Evolutionary conservation across 164 flowering plant genomes (phyloP).

Genomic region (Chimonanthus salicifolius): DNA sequence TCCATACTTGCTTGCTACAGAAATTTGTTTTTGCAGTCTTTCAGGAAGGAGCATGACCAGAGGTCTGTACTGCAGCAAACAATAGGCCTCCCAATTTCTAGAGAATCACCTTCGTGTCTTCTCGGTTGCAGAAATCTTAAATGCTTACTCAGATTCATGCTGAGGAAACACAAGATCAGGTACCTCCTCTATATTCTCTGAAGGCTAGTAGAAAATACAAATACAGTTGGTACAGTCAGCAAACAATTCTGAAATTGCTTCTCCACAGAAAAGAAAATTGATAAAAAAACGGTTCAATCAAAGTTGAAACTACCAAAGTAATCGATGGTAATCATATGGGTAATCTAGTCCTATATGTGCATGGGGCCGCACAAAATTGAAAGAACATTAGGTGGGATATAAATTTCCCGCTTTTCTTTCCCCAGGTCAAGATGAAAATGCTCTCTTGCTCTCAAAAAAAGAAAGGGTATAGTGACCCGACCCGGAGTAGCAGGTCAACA

Average conservation of each 20-base stretch:
- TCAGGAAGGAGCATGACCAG: background rate
- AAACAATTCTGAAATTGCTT: background rate
- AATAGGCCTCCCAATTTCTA: background rate
- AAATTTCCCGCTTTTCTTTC: no score
- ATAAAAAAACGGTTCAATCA: background rate
- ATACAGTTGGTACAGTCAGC: background rate
- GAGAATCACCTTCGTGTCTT: slow-evolving; percentile 1
- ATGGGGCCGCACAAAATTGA: no score
- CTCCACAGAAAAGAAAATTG: background rate
- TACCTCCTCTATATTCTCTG: slow-evolving; percentile 62
- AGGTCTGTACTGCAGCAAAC: background rate
- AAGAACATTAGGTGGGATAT: no score
- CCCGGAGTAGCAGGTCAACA: no score
- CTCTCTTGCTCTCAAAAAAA: no score
- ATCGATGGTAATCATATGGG: no score
- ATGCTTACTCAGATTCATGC: slow-evolving; percentile 12
- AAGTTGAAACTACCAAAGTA: background rate
- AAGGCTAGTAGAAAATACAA: slow-evolving; percentile 38
- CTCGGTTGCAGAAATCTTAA: background rate
- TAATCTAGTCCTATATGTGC: no score
- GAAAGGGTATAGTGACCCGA: no score
- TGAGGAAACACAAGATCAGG: slow-evolving; percentile 32
- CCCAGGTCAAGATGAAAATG: no score
- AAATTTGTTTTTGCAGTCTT: background rate
- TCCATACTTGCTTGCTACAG: no score